Percentiles rank a stretch among this genome's conserved stretches.
Conservation (phyloP, 2,329 filamentous ascomycete species). For the Teratosphaeria epicoccoides region DNA sequence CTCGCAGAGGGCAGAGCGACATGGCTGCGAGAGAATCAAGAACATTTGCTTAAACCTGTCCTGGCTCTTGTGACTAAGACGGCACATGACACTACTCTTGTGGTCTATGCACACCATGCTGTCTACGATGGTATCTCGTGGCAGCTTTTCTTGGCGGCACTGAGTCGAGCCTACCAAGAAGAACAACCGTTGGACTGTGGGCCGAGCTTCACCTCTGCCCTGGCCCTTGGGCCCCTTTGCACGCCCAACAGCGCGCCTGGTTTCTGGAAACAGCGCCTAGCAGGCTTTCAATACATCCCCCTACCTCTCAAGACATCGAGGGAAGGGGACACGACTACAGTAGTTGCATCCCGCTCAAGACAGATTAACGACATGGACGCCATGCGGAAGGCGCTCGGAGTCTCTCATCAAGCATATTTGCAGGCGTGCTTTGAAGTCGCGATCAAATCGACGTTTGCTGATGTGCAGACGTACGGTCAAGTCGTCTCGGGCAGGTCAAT, state of each 20-base stretch:
- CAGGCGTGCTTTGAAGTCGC: constrained; percentile 64
- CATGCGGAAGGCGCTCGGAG: constrained; percentile 47
- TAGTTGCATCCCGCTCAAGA: background rate
- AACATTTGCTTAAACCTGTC: constrained; percentile 42
- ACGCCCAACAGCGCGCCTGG: constrained; percentile 35
- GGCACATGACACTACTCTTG: constrained; percentile 33
- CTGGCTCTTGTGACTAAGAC: constrained; percentile 37
- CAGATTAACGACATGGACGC: background rate
- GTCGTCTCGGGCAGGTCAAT: constrained; percentile 70
- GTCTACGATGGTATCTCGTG: constrained; percentile 80
- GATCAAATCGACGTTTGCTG: constrained; percentile 42
- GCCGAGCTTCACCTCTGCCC: constrained; percentile 53
- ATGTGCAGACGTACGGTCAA: constrained; percentile 53
- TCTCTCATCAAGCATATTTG: constrained; percentile 69
- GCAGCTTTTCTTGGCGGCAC: constrained; percentile 50
- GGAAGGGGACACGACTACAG: background rate
- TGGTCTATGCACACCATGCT: constrained; percentile 69
- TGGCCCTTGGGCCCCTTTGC: constrained; percentile 59
- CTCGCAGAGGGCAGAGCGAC: constrained; percentile 29
- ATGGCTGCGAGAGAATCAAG: constrained; percentile 48
- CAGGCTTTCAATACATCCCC: constrained; percentile 24
- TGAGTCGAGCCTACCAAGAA: constrained; percentile 44
- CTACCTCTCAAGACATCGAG: background rate
- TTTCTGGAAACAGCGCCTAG: constrained; percentile 58
- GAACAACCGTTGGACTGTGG: constrained; percentile 22